Percentiles rank a stretch among this genome's conserved stretches.
Evolutionary conservation across 148 eudicot species (phyloP).

Genomic region (Fagopyrum homotropicum): DNA sequence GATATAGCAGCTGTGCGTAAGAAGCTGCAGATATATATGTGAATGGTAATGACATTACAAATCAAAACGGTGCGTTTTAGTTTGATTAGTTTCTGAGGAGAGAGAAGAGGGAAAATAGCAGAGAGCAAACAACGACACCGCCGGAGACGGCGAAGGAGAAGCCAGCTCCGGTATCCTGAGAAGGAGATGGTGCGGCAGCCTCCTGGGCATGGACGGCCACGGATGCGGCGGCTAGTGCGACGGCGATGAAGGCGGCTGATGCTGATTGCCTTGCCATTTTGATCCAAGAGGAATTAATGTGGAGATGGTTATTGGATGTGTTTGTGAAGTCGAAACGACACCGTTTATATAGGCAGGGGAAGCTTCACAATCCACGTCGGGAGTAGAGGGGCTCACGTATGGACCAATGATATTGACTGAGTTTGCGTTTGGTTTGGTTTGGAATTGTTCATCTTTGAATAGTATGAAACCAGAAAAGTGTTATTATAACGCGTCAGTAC

Average conservation of each 20-base stretch:
- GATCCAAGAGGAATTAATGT: not conserved
- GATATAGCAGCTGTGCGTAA: not conserved
- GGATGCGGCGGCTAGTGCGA: not conserved
- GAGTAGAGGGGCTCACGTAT: not conserved
- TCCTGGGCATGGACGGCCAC: conserved; percentile 1
- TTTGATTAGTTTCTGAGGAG: not conserved
- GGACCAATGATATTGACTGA: not conserved
- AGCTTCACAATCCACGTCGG: not conserved
- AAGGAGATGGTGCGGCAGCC: not conserved
- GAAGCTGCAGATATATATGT: not conserved
- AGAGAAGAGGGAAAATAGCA: not conserved
- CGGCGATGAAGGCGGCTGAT: not conserved
- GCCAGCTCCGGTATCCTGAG: conserved; percentile 1
- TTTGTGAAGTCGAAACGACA: not conserved
- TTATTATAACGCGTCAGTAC: too few species aligned
- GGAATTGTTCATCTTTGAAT: too few species aligned
- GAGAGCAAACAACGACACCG: conserved; percentile 8
- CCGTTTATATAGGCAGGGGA: conserved; percentile 5
- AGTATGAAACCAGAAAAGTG: too few species aligned
- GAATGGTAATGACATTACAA: not conserved
- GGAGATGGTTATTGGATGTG: not conserved
- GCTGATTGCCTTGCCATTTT: conserved; percentile 10
- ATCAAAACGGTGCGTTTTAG: not conserved
- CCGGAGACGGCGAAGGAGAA: conserved; percentile 2
- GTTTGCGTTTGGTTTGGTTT: not conserved